Conservation (phyloP, 345 rosid genomes). For the Pugionium cornutum region DNA sequence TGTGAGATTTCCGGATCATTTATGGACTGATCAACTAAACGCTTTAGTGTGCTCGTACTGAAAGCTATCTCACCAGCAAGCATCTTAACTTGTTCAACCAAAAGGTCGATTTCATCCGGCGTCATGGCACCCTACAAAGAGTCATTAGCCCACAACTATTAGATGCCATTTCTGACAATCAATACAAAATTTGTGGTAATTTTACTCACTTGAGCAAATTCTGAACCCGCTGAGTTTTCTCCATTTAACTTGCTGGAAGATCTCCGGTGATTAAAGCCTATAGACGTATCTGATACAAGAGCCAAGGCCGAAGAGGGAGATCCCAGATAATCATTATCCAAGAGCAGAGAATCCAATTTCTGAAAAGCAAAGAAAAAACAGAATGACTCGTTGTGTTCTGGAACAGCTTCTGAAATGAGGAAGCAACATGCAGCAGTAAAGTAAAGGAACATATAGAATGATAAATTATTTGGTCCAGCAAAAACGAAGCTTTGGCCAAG, state of each 20-base stretch:
- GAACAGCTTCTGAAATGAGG: slow-evolving; percentile 18
- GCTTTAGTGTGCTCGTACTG: slow-evolving; percentile 89
- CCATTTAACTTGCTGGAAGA: slow-evolving; percentile 82
- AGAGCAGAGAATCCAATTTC: slow-evolving; percentile 61
- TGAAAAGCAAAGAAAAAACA: slow-evolving; percentile 40
- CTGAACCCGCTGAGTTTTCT: slow-evolving; percentile 75
- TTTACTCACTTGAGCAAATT: slow-evolving; percentile 61
- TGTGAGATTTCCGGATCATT: slow-evolving; percentile 86
- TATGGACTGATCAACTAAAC: slow-evolving; percentile 82
- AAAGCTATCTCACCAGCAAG: slow-evolving; percentile 98
- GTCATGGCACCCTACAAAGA: slow-evolving; percentile 66
- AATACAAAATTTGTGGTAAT: slow-evolving; percentile 16
- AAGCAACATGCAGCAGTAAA: slow-evolving; percentile 4
- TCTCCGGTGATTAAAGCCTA: slow-evolving; percentile 60
- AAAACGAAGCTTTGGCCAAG: slow-evolving; percentile 16
- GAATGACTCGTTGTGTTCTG: slow-evolving; percentile 15
- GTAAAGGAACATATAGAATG: not conserved
- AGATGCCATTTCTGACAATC: slow-evolving; percentile 25
- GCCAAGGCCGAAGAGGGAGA: slow-evolving; percentile 53
- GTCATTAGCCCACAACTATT: slow-evolving; percentile 17
- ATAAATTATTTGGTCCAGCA: slow-evolving; percentile 16
- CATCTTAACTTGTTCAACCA: slow-evolving; percentile 98
- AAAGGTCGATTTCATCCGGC: slow-evolving; percentile 94
- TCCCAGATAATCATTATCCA: slow-evolving; percentile 61
- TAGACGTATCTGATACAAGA: slow-evolving; percentile 53